phyloP scores from a whole-genome alignment of 306 rosid species.

The Dryas drummondii region DNA sequence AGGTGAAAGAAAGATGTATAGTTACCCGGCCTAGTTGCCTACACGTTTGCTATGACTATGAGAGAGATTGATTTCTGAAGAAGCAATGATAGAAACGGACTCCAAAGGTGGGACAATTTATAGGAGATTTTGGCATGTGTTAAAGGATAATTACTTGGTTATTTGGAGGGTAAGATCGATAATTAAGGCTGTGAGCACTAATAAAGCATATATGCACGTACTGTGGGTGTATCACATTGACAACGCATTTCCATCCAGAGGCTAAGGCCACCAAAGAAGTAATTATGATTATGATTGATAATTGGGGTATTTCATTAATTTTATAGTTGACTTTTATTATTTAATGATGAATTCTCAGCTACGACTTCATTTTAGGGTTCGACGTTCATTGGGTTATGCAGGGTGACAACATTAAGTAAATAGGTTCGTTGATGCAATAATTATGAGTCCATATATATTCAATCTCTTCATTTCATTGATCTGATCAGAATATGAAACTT shows the following conservation, averaged over 20 bases:
- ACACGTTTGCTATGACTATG: not conserved
- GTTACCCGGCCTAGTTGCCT: not conserved
- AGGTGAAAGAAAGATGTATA: not conserved
- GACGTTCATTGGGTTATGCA: not conserved
- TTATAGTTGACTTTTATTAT: not conserved
- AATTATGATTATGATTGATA: conserved; percentile 4
- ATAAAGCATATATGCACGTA: not conserved
- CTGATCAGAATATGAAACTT: no score
- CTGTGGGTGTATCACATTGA: not conserved
- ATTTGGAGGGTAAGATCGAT: not conserved
- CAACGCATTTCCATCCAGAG: not conserved
- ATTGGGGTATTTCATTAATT: not conserved
- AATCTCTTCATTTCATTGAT: no score
- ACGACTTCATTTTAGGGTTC: not conserved
- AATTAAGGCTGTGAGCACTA: not conserved
- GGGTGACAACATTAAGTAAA: no score
- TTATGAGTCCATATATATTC: no score
- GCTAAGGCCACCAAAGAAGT: not conserved
- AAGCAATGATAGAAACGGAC: not conserved
- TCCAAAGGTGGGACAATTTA: not conserved
- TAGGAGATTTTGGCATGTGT: not conserved
- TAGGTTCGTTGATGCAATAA: no score
- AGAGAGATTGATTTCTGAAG: not conserved
- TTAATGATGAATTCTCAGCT: not conserved
- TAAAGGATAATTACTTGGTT: no score